A percentile compares a stretch with the other conserved stretches of the same genome.
Evolutionary conservation across 345 rosid genomes (phyloP).

Genomic region (Triadica sebifera): DNA sequence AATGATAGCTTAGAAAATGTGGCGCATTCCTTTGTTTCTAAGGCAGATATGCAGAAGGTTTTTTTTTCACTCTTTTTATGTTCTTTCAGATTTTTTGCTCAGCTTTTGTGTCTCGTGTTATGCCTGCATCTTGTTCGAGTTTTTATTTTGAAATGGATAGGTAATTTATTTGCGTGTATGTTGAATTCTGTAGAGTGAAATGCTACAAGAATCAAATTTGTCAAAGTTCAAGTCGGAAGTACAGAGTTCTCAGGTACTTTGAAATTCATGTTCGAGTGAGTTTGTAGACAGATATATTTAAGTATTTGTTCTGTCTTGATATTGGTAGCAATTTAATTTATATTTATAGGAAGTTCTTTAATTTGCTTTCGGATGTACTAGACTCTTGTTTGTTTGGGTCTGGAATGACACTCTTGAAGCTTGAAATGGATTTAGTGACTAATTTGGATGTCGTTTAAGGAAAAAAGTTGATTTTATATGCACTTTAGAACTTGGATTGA

Average conservation of each 20-base stretch:
- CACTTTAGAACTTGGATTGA: too few species aligned
- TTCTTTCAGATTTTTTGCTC: not conserved
- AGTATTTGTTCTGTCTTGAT: not conserved
- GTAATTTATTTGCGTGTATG: not conserved
- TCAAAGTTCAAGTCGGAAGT: constrained; percentile 88
- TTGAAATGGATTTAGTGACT: not conserved
- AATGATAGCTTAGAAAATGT: constrained; percentile 93
- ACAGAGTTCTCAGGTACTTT: constrained; percentile 74
- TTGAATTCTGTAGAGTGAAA: constrained; percentile 53
- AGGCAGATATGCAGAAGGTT: constrained; percentile 90
- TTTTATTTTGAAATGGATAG: not conserved
- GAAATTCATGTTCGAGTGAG: not conserved
- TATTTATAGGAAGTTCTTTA: not conserved
- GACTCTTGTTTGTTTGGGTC: too few species aligned
- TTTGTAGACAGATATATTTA: not conserved
- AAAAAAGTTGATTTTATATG: too few species aligned
- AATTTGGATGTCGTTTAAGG: not conserved
- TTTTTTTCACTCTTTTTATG: not conserved
- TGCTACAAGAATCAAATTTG: constrained; percentile 75
- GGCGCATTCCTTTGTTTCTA: constrained; percentile 69
- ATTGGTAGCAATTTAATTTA: not conserved
- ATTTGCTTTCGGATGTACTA: not conserved
- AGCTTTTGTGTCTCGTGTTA: not conserved
- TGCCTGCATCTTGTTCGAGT: too few species aligned
- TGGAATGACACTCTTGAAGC: too few species aligned